phyloP scores from a whole-genome alignment of 2,329 filamentous ascomycete species.

The Cladosporium sp. region DNA sequence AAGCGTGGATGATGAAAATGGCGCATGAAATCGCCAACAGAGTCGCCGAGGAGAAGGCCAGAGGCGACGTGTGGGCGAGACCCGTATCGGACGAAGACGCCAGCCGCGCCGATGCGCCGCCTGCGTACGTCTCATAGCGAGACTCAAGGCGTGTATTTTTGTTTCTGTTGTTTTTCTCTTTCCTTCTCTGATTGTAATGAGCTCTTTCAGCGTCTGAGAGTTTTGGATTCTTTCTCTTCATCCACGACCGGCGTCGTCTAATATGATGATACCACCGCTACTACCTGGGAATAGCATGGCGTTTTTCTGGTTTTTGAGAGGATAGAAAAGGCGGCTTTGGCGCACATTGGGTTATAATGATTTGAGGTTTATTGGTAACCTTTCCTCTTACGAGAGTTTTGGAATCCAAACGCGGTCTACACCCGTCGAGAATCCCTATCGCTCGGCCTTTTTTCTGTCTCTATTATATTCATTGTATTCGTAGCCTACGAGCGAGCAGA shows the following conservation, averaged over 20 bases:
- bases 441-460: too few relatives aligned
- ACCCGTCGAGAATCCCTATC: too few relatives aligned
- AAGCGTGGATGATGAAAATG: slow-evolving; percentile 90
- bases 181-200: neutral
- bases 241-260: neutral
- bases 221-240: neutral
- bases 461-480: neutral
- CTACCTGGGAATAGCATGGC: slow-evolving; percentile 8
- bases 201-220: slow-evolving; percentile 1
- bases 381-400: too few relatives aligned
- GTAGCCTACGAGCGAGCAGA: neutral
- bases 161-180: neutral
- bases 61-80: slow-evolving; percentile 21
- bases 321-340: slow-evolving; percentile 1
- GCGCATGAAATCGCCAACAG: slow-evolving; percentile 83
- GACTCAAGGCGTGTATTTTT: neutral
- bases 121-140: slow-evolving; percentile 32
- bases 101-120: slow-evolving; percentile 24
- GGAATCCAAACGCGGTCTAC: too few relatives aligned
- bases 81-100: neutral
- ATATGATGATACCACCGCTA: slow-evolving; percentile 1
- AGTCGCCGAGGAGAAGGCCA: slow-evolving; percentile 77
- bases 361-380: too few relatives aligned
- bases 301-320: neutral
- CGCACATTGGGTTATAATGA: slow-evolving; percentile 5